These are phyloP conservation scores for Alternaria ethzedia DNA, from an alignment of 2,329 filamentous ascomycete species.

Conservation along the genomic window DNA sequence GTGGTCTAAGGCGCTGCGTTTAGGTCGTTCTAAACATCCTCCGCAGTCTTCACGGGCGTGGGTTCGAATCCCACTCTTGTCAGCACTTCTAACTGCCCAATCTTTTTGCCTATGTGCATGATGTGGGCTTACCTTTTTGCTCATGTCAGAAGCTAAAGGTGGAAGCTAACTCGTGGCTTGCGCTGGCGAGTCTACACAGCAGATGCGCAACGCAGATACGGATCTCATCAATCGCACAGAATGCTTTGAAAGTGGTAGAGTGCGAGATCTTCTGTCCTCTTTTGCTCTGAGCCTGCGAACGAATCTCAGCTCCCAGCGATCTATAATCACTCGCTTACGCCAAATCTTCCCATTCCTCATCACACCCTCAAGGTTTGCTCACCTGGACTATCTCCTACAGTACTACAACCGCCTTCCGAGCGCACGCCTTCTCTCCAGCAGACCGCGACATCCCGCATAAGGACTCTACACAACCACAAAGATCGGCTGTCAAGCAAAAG, in stretches of 20 bases:
- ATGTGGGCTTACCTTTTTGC: background rate
- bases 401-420: background rate
- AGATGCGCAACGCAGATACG: background rate
- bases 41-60: conserved; percentile 36
- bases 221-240: background rate
- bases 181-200: background rate
- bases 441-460: background rate
- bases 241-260: background rate
- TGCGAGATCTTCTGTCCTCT: background rate
- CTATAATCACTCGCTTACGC: background rate
- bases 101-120: background rate
- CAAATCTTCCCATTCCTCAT: background rate
- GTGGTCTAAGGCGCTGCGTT: conserved; percentile 43
- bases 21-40: conserved; percentile 27
- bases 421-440: background rate
- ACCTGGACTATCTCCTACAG: background rate
- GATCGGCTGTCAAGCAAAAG: background rate
- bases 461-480: background rate
- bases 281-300: background rate
- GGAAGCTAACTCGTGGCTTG: background rate
- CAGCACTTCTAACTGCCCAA: conserved; percentile 5
- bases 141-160: rapidly evolving
- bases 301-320: background rate
- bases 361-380: background rate
- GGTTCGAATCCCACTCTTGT: conserved; percentile 36